A percentile compares a stretch with the other conserved stretches of the same genome.
These are phyloP conservation scores for Cylindricascospora bacillispora DNA, from an alignment of 1,139 yeast species.

Conservation along the genomic window DNA sequence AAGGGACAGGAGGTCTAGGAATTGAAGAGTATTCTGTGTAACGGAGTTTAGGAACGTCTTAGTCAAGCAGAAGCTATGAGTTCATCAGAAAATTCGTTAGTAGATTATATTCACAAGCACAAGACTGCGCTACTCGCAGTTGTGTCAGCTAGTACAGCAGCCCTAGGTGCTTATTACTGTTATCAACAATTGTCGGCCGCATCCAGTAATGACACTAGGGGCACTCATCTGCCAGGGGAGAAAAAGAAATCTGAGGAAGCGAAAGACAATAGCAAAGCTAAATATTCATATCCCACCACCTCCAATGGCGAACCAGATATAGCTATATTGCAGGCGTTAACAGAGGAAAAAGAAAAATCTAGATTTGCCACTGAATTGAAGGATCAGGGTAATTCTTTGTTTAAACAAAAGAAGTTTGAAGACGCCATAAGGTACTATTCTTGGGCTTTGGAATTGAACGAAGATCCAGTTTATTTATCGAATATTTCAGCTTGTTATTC, in stretches of 20 bases:
- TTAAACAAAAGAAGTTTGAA: conserved; percentile 55
- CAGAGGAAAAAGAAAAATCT: conserved; percentile 45
- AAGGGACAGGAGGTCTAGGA: too few species aligned
- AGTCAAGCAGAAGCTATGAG: too few species aligned
- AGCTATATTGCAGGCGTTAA: conserved; percentile 28
- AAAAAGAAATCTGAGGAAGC: conserved; percentile 27
- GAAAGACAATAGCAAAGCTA: conserved; percentile 30
- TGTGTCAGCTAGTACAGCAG: conserved; percentile 46
- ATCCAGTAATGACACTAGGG: neutral
- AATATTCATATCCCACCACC: too few species aligned
- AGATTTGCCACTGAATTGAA: conserved; percentile 68
- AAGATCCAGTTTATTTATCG: conserved; percentile 82
- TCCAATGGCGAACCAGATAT: conserved; percentile 54
- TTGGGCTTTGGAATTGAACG: conserved; percentile 59
- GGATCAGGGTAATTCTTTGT: conserved; percentile 78
- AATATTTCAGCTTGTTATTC: conserved; percentile 94
- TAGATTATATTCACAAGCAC: too few species aligned
- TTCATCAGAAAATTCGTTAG: too few species aligned
- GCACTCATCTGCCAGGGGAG: conserved; percentile 7
- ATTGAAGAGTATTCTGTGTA: too few species aligned
- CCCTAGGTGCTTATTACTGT: conserved; percentile 42
- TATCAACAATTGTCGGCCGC: conserved; percentile 25
- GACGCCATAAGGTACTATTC: conserved; percentile 69
- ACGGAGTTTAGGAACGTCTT: too few species aligned
- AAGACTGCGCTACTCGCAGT: conserved; percentile 47